Percentiles rank a stretch among this genome's conserved stretches.
Conservation (phyloP, 2,329 filamentous ascomycete genomes). For the Monilinia laxa region DNA sequence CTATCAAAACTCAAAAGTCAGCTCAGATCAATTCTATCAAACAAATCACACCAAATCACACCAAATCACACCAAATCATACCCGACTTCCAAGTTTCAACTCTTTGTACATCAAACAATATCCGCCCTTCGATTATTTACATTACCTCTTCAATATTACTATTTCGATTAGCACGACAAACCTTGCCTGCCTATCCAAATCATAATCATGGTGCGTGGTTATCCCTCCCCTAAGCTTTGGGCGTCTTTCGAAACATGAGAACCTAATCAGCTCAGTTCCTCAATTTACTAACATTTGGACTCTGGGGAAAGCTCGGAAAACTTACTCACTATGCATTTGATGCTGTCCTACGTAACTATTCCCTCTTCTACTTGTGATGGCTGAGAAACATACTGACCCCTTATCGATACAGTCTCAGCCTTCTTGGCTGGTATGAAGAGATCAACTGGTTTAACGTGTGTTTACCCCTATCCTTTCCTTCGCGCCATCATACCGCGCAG, state of each 20-base stretch:
- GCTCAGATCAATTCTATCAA: neutral
- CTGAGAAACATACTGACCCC: neutral
- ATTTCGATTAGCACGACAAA: neutral
- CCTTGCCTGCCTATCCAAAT: neutral
- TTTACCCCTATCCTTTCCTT: slow-evolving; percentile 37
- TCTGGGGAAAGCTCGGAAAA: slow-evolving; percentile 81
- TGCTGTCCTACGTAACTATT: slow-evolving; percentile 77
- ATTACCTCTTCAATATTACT: neutral
- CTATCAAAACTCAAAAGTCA: slow-evolving; percentile 10
- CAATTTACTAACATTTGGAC: slow-evolving; percentile 67
- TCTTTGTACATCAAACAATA: neutral
- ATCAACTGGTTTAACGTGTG: slow-evolving; percentile 96
- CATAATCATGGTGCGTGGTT: slow-evolving; percentile 46
- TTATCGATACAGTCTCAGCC: slow-evolving; percentile 69
- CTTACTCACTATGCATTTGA: slow-evolving; percentile 95
- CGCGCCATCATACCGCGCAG: neutral
- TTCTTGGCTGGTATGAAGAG: slow-evolving; percentile 97
- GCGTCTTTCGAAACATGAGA: slow-evolving; percentile 42
- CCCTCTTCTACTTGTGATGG: neutral
- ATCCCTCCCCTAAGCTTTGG: slow-evolving; percentile 5
- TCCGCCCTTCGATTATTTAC: neutral
- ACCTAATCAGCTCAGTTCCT: slow-evolving; percentile 54
- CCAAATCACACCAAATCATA: neutral
- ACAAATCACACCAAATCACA: too few species aligned
- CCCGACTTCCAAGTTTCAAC: neutral